Base-by-base conservation (phyloP, 805 yeast species). In the Wickerhamia fluorescens region DNA sequence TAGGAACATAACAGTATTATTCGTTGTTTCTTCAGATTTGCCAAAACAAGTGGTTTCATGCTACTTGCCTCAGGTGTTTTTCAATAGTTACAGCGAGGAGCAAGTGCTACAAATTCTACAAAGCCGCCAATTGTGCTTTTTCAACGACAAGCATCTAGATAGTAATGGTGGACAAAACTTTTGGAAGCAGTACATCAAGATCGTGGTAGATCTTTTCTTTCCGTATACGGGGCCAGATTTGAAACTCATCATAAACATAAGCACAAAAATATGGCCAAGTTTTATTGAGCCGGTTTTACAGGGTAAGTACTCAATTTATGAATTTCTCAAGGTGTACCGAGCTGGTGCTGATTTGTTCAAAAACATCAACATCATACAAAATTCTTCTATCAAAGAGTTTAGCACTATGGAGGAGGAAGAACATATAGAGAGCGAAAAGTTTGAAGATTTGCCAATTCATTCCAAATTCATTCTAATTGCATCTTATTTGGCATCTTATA, bases 401-500 rank as follows among this genome's bases (percentile, higher is more conserved):
- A 44, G 32, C 3, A 49, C 55, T 1, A 28, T 36, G 35, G 43
- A 41, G 22, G 47, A 39, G 6, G 61, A 53, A 28, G 30, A 29
- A 8, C 25, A 35, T 4, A 33, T 43, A n/a, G 38, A 45, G 1
- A 32, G 33, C 16, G 20, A 7, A 7, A 18, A 18, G 7, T 44
- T 51, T 10, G 42, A 65, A 29, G 78, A 76, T 38, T 55, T 83
- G 23, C 75, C 88, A 0, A 48, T 46, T 6, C 67, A 72, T 28
- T 70, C 89, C 2, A 81, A 83, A 45, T 84, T 71, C 45, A 54
- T 88, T n/a, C 53, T 87, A 10, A 68, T 86, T 18, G 85, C 95
- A 1, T 78, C 94, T 1, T 88, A 81, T 49, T 56, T 87, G 27
- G 94, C 95, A 1, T 85, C 95, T 0, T 82, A 72, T 46, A 73